Evolutionary conservation across 2,329 filamentous ascomycete genomes (phyloP).

Genomic region (Myotisia sp.): DNA sequence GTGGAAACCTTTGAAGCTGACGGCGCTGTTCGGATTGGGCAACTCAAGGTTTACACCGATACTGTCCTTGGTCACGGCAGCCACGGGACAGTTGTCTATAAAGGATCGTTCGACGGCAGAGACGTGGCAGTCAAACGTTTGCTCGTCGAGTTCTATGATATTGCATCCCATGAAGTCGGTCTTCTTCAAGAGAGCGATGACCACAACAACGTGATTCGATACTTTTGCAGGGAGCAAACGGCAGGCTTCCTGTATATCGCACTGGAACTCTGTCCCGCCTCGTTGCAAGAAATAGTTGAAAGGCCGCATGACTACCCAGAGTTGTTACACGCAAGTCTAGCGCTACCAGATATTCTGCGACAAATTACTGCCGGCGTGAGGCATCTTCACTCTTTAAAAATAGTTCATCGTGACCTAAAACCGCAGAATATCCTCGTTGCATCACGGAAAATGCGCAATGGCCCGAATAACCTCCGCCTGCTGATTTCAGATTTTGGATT

Average conservation of each 20-base stretch:
- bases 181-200: conserved; percentile 86
- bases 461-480: conserved; percentile 57
- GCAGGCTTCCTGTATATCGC: conserved; percentile 92
- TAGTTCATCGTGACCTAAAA: conserved; percentile 94
- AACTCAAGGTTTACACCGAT: conserved; percentile 46
- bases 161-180: conserved; percentile 86
- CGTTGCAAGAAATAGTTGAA: conserved; percentile 79
- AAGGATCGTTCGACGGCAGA: conserved; percentile 83
- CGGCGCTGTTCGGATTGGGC: conserved; percentile 47
- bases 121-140: conserved; percentile 94
- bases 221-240: conserved; percentile 81
- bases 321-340: conserved; percentile 51
- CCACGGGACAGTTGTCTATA: conserved; percentile 92
- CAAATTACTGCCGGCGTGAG: conserved; percentile 82
- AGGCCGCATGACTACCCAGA: conserved; percentile 52
- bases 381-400: conserved; percentile 79
- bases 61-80: conserved; percentile 60
- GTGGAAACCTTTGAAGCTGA: conserved; percentile 45
- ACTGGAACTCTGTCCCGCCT: conserved; percentile 83
- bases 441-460: conserved; percentile 38
- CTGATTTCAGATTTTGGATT: conserved; percentile 96
- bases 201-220: conserved; percentile 91
- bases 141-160: conserved; percentile 89
- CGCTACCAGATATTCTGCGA: conserved; percentile 65
- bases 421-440: conserved; percentile 91